Evolutionary conservation across 2,329 filamentous ascomycete genomes (phyloP).

Genomic region (Sclerotinia sclerotiorum): DNA sequence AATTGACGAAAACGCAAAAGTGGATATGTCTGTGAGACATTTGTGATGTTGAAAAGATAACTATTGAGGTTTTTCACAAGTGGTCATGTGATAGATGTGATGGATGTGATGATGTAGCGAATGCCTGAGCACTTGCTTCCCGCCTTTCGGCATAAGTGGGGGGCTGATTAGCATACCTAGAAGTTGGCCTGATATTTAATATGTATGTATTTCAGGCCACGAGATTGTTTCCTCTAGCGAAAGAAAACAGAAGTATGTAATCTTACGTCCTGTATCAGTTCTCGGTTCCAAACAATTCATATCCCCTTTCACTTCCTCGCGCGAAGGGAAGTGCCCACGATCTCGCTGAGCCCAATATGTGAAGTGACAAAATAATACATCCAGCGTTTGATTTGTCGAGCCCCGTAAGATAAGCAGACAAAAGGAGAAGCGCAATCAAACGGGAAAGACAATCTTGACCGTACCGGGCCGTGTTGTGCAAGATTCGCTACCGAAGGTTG

Average conservation of each 20-base stretch:
- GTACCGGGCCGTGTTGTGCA: conserved; percentile 10
- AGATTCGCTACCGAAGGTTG: conserved; percentile 15
- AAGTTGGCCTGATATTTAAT: neutral
- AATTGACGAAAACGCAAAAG: neutral
- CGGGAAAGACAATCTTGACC: neutral
- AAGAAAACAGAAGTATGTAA: neutral
- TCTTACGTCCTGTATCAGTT: too few relatives aligned
- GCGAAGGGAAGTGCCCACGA: neutral
- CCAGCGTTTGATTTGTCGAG: neutral
- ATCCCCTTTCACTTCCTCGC: too few relatives aligned
- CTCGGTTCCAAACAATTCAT: neutral
- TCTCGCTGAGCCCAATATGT: neutral
- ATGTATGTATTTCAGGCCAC: neutral
- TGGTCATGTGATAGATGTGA: conserved; percentile 1
- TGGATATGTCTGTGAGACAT: conserved; percentile 9
- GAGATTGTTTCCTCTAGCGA: neutral
- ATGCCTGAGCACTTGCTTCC: conserved; percentile 2
- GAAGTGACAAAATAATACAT: neutral
- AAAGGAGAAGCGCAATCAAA: conserved; percentile 10
- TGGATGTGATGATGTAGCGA: neutral
- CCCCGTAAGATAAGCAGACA: neutral
- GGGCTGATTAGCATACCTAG: neutral
- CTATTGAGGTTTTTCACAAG: neutral
- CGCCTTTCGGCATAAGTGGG: neutral
- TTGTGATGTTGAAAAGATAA: neutral